These are phyloP conservation scores for Xylaria telfairii DNA, from an alignment of 495 filamentous ascomycete species.

Conservation along the genomic window DNA sequence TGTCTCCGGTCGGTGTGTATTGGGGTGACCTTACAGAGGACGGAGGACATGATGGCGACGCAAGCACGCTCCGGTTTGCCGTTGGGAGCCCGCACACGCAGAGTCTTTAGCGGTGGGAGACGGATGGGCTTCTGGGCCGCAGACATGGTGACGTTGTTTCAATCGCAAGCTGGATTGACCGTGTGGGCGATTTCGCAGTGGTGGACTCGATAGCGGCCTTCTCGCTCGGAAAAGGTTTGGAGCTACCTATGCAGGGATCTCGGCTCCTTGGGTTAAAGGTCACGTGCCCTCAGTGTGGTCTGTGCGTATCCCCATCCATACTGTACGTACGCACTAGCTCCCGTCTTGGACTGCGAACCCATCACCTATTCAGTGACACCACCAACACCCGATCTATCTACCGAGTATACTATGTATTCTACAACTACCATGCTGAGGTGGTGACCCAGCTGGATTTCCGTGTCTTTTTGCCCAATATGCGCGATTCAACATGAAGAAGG, in stretches of 20 bases:
- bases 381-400: too few species aligned
- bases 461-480: background rate
- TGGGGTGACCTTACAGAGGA: constrained; percentile 71
- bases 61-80: constrained; percentile 78
- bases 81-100: constrained; percentile 86
- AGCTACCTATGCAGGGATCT: background rate
- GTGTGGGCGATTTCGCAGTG: constrained; percentile 17
- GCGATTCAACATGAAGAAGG: background rate
- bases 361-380: background rate
- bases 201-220: background rate
- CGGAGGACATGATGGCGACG: constrained; percentile 81
- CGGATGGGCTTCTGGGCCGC: constrained; percentile 65
- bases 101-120: constrained; percentile 82
- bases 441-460: background rate
- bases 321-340: too few species aligned
- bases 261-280: background rate
- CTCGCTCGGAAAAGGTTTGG: constrained; percentile 6
- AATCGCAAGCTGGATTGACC: background rate
- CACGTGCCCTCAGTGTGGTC: background rate
- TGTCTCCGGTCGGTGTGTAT: background rate
- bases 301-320: too few species aligned
- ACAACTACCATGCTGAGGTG: background rate
- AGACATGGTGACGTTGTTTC: constrained; percentile 33
- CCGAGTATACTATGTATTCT: background rate
- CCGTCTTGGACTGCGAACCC: too few species aligned